A percentile compares a stretch with the other conserved stretches of the same genome.
Conservation (phyloP, 352 stramenopile species). For the Phytophthora lateralis region DNA sequence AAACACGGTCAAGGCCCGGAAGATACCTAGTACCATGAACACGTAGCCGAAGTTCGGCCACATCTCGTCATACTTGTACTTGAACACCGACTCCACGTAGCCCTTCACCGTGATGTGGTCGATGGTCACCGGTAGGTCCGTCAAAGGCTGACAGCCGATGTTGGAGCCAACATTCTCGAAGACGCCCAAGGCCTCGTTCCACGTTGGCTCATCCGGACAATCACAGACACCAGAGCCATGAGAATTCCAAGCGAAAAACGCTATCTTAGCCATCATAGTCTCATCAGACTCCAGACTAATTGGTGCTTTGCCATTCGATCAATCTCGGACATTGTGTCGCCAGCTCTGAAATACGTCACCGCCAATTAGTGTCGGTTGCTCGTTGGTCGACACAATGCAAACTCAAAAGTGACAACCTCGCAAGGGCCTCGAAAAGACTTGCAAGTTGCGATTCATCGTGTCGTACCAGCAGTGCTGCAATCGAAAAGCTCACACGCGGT, state of each 20-base stretch:
- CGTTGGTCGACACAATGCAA: too few relatives aligned
- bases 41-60: slow-evolving; percentile 34
- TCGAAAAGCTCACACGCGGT: too few relatives aligned
- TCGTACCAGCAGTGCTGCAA: too few relatives aligned
- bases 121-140: slow-evolving; percentile 8
- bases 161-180: slow-evolving; percentile 18
- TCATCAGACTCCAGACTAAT: too few relatives aligned
- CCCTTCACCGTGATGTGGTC: slow-evolving; percentile 27
- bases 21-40: slow-evolving; percentile 35
- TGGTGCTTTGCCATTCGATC: too few relatives aligned
- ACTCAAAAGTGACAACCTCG: too few relatives aligned
- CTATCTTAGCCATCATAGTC: slow-evolving; percentile 3
- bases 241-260: slow-evolving; percentile 37
- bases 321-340: too few relatives aligned
- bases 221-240: slow-evolving; percentile 33
- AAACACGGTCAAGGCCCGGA: slow-evolving; percentile 32
- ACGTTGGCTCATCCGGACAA: slow-evolving; percentile 31
- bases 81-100: slow-evolving; percentile 31
- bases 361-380: too few relatives aligned
- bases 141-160: slow-evolving; percentile 8
- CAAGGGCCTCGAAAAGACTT: too few relatives aligned
- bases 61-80: slow-evolving; percentile 42
- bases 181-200: slow-evolving; percentile 14
- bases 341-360: too few relatives aligned
- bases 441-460: too few relatives aligned